Base-by-base conservation (phyloP, 2,329 filamentous ascomycete species). In the Claviceps pusilla region DNA sequence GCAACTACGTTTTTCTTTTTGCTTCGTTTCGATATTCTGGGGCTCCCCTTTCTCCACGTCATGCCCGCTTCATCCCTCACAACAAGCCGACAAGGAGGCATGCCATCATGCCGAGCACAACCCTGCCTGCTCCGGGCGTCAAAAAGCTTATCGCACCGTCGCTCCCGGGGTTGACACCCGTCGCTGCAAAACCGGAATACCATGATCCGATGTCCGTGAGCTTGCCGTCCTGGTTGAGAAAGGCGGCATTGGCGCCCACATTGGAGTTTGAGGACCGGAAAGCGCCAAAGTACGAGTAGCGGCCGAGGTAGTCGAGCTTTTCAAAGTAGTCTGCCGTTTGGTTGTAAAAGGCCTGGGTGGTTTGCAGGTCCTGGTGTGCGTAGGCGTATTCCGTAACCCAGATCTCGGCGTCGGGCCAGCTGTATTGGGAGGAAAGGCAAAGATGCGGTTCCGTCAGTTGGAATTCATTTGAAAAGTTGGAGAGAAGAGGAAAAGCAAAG, bases 371-470 rank as follows among this genome's bases (percentile, higher is more conserved):
- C 61, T 78, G 73, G 57, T 83, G 67, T 54, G 79, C 71, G 54
- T 76, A 75, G 42, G 83, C 86, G 65, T 84, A 89, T 68, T 93
- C 87, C 31, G 87, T 91, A 11, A 91, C 73, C 87, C 87, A 91
- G 57, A 90, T 79, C 3, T 77, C 74, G 39, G 73, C 71, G 57
- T 78, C 74, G 9, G 80, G 82, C 65, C 80, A 84, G 28, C 78
- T 80, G 51, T 80, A 50, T 11, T 16, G 33, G 42, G 16, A 9
- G 11, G 1, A 19, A 19, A 19, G 19, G 19, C 19, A 19, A 19
- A 19, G 19, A 19, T 19, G 19, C 19, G 19, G 19, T 19, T 19
- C 19, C 19, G 1, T 19, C 19, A 19, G 19, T 19, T 19, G 19
- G 19, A 19, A 19, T 19, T 19, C 19, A 19, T 19, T 19, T 19